These are phyloP conservation scores for Myxozyma neglecta DNA, from an alignment of 805 yeast species.

Conservation along the genomic window DNA sequence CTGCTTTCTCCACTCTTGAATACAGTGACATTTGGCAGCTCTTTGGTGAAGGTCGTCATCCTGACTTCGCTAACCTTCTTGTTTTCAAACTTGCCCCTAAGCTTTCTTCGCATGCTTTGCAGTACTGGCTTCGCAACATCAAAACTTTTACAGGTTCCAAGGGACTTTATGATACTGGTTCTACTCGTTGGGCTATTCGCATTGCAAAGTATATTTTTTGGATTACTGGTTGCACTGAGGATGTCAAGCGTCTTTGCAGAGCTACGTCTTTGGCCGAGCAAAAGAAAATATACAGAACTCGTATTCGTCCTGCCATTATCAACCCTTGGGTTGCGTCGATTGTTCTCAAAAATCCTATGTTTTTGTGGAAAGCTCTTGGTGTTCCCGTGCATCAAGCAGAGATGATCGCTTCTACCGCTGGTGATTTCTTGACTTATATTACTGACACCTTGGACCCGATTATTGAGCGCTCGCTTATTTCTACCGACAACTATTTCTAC, in stretches of 20 bases:
- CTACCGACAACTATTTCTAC: constrained; percentile 76
- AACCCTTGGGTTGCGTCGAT: constrained; percentile 67
- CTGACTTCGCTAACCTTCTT: constrained; percentile 53
- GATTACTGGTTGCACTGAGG: constrained; percentile 52
- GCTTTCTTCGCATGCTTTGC: constrained; percentile 76
- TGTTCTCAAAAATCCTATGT: constrained; percentile 78
- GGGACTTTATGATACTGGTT: constrained; percentile 79
- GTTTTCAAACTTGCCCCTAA: constrained; percentile 61
- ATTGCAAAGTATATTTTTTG: constrained; percentile 62
- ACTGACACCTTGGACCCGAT: constrained; percentile 79
- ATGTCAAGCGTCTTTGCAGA: constrained; percentile 57
- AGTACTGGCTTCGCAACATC: constrained; percentile 73
- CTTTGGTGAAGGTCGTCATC: constrained; percentile 73
- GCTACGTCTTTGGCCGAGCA: constrained; percentile 64
- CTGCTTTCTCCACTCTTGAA: constrained; percentile 59
- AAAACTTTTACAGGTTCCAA: constrained; percentile 57
- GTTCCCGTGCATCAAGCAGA: constrained; percentile 83
- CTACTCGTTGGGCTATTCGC: constrained; percentile 82
- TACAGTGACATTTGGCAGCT: constrained; percentile 68
- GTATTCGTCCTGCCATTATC: constrained; percentile 67
- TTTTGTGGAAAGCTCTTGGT: constrained; percentile 87
- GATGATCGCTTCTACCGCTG: constrained; percentile 51
- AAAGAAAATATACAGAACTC: constrained; percentile 58
- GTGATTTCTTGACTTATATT: constrained; percentile 67
- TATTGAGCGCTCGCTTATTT: constrained; percentile 59